phyloP scores from a whole-genome alignment of 345 rosid species.

The Citrus unshiu region DNA sequence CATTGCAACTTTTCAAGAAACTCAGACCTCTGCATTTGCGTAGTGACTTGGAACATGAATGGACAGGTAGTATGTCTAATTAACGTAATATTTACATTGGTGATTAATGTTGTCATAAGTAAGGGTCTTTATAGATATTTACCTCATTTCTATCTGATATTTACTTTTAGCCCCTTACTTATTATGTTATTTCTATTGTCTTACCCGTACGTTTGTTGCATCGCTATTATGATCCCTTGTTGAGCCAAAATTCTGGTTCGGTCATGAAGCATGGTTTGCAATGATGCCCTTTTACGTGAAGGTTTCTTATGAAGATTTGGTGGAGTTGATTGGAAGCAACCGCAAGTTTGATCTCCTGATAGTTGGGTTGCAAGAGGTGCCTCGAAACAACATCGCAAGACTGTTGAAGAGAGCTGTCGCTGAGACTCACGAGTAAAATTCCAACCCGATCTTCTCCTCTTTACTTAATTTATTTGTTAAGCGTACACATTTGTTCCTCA shows the following conservation, averaged over 20 bases:
- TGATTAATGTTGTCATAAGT: too few relatives aligned
- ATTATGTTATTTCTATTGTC: too few relatives aligned
- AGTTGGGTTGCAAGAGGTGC: conserved; percentile 52
- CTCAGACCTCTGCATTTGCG: conserved; percentile 59
- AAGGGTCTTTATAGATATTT: too few relatives aligned
- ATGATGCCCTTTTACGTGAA: neutral
- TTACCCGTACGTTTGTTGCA: rapidly evolving
- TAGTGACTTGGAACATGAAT: conserved; percentile 80
- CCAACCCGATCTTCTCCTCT: too few relatives aligned
- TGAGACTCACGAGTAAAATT: conserved; percentile 39
- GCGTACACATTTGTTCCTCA: too few relatives aligned
- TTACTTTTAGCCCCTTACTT: too few relatives aligned
- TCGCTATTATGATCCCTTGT: too few relatives aligned
- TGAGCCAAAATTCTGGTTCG: too few relatives aligned
- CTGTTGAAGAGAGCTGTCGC: conserved; percentile 35
- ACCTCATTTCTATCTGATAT: too few relatives aligned
- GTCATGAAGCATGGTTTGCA: too few relatives aligned
- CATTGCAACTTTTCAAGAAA: conserved; percentile 43
- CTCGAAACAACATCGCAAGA: conserved; percentile 26
- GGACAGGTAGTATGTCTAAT: conserved; percentile 51
- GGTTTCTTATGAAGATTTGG: conserved; percentile 38
- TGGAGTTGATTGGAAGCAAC: conserved; percentile 39
- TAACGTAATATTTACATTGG: rapidly evolving
- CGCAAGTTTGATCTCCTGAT: conserved; percentile 42
- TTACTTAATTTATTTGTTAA: too few relatives aligned